Conservation (phyloP, 2,329 filamentous ascomycete species). For the Aspergillus texensis region DNA sequence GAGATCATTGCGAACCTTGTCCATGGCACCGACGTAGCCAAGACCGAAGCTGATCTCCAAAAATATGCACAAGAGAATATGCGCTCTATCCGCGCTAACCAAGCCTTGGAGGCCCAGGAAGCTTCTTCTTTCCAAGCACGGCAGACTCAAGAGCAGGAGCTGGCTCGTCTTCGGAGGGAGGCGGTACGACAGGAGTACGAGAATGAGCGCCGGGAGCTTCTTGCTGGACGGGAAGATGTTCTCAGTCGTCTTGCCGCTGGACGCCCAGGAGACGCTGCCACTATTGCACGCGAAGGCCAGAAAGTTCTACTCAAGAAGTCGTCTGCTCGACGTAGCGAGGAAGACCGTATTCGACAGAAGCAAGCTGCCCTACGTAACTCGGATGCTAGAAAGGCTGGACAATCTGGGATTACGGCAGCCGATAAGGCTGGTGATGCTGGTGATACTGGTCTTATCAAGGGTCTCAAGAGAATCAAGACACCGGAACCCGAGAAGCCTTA, state of each 20-base stretch:
- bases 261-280: conserved; percentile 60
- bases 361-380: conserved; percentile 43
- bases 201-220: conserved; percentile 66
- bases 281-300: conserved; percentile 55
- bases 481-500: conserved; percentile 73
- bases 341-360: conserved; percentile 51
- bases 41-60: conserved; percentile 61
- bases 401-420: conserved; percentile 18
- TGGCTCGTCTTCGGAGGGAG: conserved; percentile 63
- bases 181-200: conserved; percentile 69
- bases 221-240: conserved; percentile 67
- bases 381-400: conserved; percentile 32
- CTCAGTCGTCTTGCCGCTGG: conserved; percentile 69
- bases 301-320: conserved; percentile 73
- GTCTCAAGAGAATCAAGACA: conserved; percentile 68
- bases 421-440: conserved; percentile 29
- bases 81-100: conserved; percentile 58
- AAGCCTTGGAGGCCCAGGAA: conserved; percentile 51
- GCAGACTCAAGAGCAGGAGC: conserved; percentile 65
- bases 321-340: conserved; percentile 60
- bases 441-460: conserved; percentile 66
- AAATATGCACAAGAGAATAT: conserved; percentile 74
- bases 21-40: conserved; percentile 67
- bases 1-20: conserved; percentile 87
- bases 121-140: conserved; percentile 49